phyloP scores from a whole-genome alignment of 208 protist genomes.

The Porcisia deanei region DNA sequence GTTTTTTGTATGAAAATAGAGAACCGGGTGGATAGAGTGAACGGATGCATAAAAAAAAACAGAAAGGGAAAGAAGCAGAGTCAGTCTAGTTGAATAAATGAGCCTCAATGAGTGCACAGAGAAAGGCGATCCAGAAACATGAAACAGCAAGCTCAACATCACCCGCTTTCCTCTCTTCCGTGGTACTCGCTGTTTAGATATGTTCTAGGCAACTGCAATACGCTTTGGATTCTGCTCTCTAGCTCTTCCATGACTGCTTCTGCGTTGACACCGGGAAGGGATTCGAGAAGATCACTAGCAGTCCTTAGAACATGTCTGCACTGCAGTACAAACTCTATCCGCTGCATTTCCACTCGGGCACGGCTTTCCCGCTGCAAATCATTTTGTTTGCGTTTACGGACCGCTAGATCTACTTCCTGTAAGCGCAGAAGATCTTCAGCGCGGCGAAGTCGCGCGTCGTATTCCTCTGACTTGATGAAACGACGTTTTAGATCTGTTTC shows the following conservation, averaged over 20 bases:
- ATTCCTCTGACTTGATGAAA: background rate
- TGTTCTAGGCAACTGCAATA: background rate
- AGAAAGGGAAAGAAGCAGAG: background rate
- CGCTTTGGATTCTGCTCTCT: conserved; percentile 14
- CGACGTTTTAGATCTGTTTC: background rate
- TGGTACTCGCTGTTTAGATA: background rate
- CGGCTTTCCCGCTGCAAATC: conserved; percentile 16
- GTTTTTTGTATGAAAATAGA: background rate
- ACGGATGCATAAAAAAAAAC: background rate
- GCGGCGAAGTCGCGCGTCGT: background rate
- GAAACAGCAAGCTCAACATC: background rate
- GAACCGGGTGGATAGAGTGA: background rate
- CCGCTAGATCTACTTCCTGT: conserved; percentile 21
- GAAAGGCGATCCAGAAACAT: background rate
- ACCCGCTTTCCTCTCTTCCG: background rate
- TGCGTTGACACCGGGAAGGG: conserved; percentile 2
- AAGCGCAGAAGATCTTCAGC: conserved; percentile 22
- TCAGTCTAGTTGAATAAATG: background rate
- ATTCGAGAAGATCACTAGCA: conserved; percentile 13
- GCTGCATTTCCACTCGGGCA: conserved; percentile 7
- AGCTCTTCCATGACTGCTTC: conserved; percentile 1
- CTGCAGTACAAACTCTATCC: conserved; percentile 8
- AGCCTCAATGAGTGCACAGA: conserved; percentile 2
- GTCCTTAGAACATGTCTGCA: conserved; percentile 10
- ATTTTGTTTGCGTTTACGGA: conserved; percentile 13